Evolutionary conservation across 2,329 filamentous ascomycete genomes (phyloP).

Genomic region (Aspergillus versicolor): DNA sequence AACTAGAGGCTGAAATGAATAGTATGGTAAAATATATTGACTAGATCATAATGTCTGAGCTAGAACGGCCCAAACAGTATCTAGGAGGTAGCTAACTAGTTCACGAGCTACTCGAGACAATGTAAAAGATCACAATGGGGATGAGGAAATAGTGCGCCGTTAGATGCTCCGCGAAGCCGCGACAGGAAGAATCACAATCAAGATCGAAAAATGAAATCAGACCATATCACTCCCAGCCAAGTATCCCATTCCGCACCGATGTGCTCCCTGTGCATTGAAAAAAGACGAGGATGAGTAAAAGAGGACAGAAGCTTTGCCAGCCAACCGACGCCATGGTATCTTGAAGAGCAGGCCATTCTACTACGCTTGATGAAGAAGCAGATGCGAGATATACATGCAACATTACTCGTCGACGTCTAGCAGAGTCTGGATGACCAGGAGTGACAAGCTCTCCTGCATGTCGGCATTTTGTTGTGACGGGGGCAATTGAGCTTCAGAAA

Average conservation of each 20-base stretch:
- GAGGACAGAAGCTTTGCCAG: not conserved
- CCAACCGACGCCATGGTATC: conserved; percentile 6
- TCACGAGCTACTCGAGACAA: not conserved
- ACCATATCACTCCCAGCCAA: not conserved
- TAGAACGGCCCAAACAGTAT: not conserved
- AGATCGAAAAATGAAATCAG: not conserved
- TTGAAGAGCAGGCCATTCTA: not conserved
- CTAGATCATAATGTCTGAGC: not conserved
- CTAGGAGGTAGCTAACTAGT: not conserved
- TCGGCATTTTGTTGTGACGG: not conserved
- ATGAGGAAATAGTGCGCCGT: not conserved
- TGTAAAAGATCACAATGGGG: not conserved
- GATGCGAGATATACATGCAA: not conserved
- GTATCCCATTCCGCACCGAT: not conserved
- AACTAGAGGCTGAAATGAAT: not conserved
- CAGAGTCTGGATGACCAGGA: conserved; percentile 1
- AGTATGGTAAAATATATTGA: not conserved
- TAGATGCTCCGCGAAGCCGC: conserved; percentile 5
- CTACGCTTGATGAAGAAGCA: conserved; percentile 4
- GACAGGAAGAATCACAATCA: not conserved
- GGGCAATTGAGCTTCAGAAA: not conserved
- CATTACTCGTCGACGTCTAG: not conserved
- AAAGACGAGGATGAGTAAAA: not conserved
- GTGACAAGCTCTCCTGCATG: conserved; percentile 5
- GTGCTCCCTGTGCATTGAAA: not conserved